phyloP scores from a whole-genome alignment of 2,329 filamentous ascomycete genomes.

The Teratosphaeria destructans region DNA sequence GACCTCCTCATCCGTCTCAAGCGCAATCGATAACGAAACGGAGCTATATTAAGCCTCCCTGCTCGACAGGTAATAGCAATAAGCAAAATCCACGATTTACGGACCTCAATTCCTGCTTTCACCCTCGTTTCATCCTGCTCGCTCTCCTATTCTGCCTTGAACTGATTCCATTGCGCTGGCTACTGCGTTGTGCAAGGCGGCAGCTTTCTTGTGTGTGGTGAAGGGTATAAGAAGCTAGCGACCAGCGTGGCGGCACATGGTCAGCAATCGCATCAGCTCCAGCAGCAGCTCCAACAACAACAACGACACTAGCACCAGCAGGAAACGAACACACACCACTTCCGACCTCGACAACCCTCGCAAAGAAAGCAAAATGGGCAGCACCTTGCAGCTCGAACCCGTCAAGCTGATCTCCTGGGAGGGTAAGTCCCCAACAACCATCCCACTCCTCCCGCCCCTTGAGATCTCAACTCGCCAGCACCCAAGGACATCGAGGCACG shows the following conservation, averaged over 20 bases:
- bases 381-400: constrained; percentile 17
- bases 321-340: constrained; percentile 5
- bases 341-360: constrained; percentile 1
- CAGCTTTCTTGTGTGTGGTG: too few relatives aligned
- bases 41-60: background rate
- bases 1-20: background rate
- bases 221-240: too few relatives aligned
- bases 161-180: too few relatives aligned
- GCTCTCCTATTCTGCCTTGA: background rate
- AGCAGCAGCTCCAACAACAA: background rate
- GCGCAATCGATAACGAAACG: background rate
- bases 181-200: too few relatives aligned
- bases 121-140: background rate
- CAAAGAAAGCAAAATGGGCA: constrained; percentile 6
- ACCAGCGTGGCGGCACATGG: background rate
- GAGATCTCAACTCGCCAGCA: background rate
- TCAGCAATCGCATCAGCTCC: too few relatives aligned
- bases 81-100: too few relatives aligned
- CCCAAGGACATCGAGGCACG: background rate
- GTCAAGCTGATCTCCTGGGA: constrained; percentile 25
- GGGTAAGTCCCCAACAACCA: constrained; percentile 16
- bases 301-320: background rate
- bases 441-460: background rate
- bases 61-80: background rate
- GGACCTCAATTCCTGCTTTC: background rate